Evolutionary conservation across 2,329 filamentous ascomycete species (phyloP).

Genomic region (Raffaelea ambrosiae): DNA sequence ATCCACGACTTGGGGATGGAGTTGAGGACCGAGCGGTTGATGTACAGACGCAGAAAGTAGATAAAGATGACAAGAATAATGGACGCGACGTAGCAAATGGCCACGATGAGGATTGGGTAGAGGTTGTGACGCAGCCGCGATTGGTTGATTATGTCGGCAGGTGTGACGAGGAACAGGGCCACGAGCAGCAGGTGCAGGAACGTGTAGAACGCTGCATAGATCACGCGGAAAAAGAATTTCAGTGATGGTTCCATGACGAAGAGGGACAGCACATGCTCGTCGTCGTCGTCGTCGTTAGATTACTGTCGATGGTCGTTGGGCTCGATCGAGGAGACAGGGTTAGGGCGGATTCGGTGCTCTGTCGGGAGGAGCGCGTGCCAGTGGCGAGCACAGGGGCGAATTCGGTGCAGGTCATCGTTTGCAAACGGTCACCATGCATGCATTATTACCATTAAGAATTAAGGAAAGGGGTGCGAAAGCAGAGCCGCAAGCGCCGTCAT

Average conservation of each 20-base stretch:
- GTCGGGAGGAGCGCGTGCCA: too few species aligned
- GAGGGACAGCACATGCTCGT: neutral
- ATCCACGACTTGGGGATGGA: constrained; percentile 83
- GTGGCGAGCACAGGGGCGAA: too few species aligned
- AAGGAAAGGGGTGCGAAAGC: too few species aligned
- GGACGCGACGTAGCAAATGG: constrained; percentile 66
- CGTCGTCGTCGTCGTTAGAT: too few species aligned
- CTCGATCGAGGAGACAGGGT: too few species aligned
- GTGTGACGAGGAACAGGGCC: constrained; percentile 68
- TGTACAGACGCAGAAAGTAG: constrained; percentile 78
- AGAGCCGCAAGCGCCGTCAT: too few species aligned
- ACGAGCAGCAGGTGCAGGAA: constrained; percentile 66
- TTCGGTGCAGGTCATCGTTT: too few species aligned
- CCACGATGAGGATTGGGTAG: constrained; percentile 78
- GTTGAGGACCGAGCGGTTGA: constrained; percentile 68
- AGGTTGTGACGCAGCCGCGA: constrained; percentile 57
- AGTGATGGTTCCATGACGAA: constrained; percentile 32
- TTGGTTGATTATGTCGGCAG: constrained; percentile 72
- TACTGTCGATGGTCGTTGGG: too few species aligned
- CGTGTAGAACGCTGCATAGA: constrained; percentile 73
- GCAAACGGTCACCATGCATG: too few species aligned
- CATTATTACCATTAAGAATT: too few species aligned
- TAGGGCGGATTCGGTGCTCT: too few species aligned
- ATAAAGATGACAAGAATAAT: constrained; percentile 63
- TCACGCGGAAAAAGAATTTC: constrained; percentile 61